phyloP scores from a whole-genome alignment of 148 eudicot species.

The Silene conica region DNA sequence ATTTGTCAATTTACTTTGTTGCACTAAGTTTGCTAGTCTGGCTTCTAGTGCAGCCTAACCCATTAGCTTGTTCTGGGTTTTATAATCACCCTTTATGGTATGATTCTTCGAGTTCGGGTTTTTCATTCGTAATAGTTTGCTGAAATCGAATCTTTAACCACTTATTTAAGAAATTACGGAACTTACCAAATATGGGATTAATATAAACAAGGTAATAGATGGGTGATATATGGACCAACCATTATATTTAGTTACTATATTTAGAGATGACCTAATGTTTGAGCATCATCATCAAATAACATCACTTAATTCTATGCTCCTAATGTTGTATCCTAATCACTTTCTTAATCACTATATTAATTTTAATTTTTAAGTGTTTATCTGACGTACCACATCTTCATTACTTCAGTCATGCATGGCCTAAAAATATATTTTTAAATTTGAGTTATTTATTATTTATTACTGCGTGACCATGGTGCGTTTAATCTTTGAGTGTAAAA shows the following conservation, averaged over 20 bases:
- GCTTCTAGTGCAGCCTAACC: too few relatives aligned
- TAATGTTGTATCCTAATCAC: not conserved
- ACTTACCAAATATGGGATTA: not conserved
- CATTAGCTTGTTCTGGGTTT: too few relatives aligned
- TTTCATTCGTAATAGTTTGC: too few relatives aligned
- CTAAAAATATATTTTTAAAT: too few relatives aligned
- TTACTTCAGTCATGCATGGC: too few relatives aligned
- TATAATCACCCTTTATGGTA: too few relatives aligned
- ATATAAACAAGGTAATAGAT: constrained; percentile 4
- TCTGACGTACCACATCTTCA: not conserved
- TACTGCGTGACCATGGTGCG: not conserved
- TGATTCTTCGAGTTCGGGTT: too few relatives aligned
- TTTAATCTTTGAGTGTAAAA: not conserved
- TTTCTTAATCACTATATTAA: not conserved
- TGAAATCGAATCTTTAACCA: too few relatives aligned
- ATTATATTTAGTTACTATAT: not conserved
- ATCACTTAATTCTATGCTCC: constrained; percentile 2
- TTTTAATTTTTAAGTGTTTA: not conserved
- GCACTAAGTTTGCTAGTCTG: too few relatives aligned
- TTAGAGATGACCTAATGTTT: constrained; percentile 1
- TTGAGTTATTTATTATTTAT: too few relatives aligned
- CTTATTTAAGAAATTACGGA: too few relatives aligned
- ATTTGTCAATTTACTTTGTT: too few relatives aligned
- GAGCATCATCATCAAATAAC: constrained; percentile 19
- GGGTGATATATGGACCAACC: constrained; percentile 20